These are phyloP conservation scores for Calonectria crousiana DNA, from an alignment of 2,329 filamentous ascomycete genomes.

Conservation along the genomic window DNA sequence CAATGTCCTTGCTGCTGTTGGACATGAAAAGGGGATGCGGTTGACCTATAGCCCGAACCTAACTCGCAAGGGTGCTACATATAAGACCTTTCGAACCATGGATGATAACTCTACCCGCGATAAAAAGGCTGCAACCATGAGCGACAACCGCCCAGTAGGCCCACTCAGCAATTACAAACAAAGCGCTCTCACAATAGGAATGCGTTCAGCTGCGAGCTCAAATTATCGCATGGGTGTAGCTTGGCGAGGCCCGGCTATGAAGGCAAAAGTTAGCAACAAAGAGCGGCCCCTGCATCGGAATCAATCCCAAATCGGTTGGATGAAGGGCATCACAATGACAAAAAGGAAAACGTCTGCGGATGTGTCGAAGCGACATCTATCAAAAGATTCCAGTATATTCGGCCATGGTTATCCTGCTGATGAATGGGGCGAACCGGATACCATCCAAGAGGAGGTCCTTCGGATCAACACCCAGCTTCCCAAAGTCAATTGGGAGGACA, in stretches of 20 bases:
- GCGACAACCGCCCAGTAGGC: slow-evolving; percentile 65
- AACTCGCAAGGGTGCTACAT: slow-evolving; percentile 85
- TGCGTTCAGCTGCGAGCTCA: slow-evolving; percentile 51
- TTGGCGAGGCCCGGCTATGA: slow-evolving; percentile 71
- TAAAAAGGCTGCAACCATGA: slow-evolving; percentile 72
- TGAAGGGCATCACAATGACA: slow-evolving; percentile 76
- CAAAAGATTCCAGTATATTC: slow-evolving; percentile 66
- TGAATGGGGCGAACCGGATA: slow-evolving; percentile 72
- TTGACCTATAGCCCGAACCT: slow-evolving; percentile 75
- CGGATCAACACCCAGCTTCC: slow-evolving; percentile 72
- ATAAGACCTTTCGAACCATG: slow-evolving; percentile 85
- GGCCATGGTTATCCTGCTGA: slow-evolving; percentile 64
- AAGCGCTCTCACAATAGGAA: slow-evolving; percentile 57
- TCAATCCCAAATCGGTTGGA: slow-evolving; percentile 74
- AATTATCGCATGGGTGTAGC: slow-evolving; percentile 51
- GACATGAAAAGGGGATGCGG: slow-evolving; percentile 77
- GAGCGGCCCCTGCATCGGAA: slow-evolving; percentile 59
- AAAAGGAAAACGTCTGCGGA: slow-evolving; percentile 62
- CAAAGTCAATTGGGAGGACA: slow-evolving; percentile 73
- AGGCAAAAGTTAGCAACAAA: slow-evolving; percentile 59
- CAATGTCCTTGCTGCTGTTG: slow-evolving; percentile 74
- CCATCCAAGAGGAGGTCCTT: slow-evolving; percentile 73
- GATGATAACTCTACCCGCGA: slow-evolving; percentile 70
- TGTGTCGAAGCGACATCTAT: slow-evolving; percentile 57
- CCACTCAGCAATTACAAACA: slow-evolving; percentile 57